Percentiles rank a stretch among this genome's conserved stretches.
Conservation (phyloP, 345 rosid genomes). For the Eucalyptus fibrosa region DNA sequence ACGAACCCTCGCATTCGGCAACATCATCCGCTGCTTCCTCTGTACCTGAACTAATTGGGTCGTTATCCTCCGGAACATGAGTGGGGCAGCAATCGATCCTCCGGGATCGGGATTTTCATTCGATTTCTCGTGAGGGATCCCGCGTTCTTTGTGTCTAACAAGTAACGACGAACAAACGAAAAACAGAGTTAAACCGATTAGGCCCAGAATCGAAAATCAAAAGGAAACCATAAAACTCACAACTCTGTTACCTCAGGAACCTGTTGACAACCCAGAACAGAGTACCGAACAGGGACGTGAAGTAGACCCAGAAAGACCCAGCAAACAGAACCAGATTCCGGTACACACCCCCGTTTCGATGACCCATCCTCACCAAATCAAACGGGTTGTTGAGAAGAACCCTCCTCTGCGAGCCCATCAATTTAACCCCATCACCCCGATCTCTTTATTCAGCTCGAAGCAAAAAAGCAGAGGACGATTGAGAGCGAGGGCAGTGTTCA, state of each 20-base stretch:
- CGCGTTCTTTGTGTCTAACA: constrained; percentile 8
- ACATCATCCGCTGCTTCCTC: not conserved
- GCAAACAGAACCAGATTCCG: constrained; percentile 13
- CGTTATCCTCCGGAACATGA: not conserved
- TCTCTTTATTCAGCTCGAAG: constrained; percentile 24
- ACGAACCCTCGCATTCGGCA: not conserved
- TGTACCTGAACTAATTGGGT: not conserved
- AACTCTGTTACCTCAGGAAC: not conserved
- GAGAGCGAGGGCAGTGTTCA: constrained; percentile 9
- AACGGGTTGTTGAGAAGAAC: constrained; percentile 4
- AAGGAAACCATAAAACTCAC: constrained; percentile 17
- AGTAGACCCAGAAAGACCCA: constrained; percentile 24
- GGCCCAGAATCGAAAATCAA: not conserved
- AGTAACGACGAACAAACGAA: not conserved
- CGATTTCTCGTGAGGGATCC: constrained; percentile 1
- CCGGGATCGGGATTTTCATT: not conserved
- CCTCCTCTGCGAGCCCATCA: constrained; percentile 9
- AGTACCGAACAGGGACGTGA: constrained; percentile 24
- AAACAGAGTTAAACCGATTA: not conserved
- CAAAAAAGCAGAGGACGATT: constrained; percentile 11
- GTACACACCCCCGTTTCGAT: constrained; percentile 1
- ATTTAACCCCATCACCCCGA: constrained; percentile 12
- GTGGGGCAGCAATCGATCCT: not conserved
- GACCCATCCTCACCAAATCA: constrained; percentile 16
- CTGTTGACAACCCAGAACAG: constrained; percentile 21